Evolutionary conservation across 495 filamentous ascomycete species (phyloP), one percentile per base, ranked within the genome.

Genomic region (Pyronema domesticum): DNA sequence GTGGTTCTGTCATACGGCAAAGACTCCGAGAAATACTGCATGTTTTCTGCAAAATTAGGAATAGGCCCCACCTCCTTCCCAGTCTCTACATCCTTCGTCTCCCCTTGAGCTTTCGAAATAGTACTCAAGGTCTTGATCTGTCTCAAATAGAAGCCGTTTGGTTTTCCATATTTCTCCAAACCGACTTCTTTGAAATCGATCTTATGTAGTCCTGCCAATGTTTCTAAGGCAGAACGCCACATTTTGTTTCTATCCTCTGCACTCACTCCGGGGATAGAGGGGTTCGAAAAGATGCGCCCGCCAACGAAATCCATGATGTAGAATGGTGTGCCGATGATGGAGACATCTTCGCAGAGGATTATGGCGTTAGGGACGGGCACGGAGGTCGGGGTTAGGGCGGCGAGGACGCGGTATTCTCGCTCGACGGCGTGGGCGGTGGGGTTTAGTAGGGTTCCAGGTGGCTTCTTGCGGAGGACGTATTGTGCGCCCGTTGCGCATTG

Each of bases 231-330:
- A 57, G 83, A 83, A 57, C 77, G 78, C 91, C 91, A 98, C 78
- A 96, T 82, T 58, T 73, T 74, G 11, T 69, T 76, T 58, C 89
- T 73, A 57, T 94, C 81, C 51, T 75, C n/a, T n/a, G n/a, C n/a
- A n/a, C n/a, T n/a, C n/a, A n/a, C n/a, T n/a, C n/a, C n/a, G n/a
- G n/a, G n/a, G 64, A 98, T 77, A 3, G 82, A 73, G 5, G 88
- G 81, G 68, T 96, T 85, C 57, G 87, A 84, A 64, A 95, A 85
- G 64, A 95, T 93, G 58, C 91, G 79, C 17, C 89, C 89, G 61
- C 89, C 83, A 50, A 95, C 72, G 65, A 89, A 95, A 58, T 83
- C 79, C 89, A 98, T 95, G 57, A 96, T 83, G 68, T 95, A 96
- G 68, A 98, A 98, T 11, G 85, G 76, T 4, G 88, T 96, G 19